Base-by-base conservation (phyloP, 176 grass and related monocot species). In the Lolium perenne region DNA sequence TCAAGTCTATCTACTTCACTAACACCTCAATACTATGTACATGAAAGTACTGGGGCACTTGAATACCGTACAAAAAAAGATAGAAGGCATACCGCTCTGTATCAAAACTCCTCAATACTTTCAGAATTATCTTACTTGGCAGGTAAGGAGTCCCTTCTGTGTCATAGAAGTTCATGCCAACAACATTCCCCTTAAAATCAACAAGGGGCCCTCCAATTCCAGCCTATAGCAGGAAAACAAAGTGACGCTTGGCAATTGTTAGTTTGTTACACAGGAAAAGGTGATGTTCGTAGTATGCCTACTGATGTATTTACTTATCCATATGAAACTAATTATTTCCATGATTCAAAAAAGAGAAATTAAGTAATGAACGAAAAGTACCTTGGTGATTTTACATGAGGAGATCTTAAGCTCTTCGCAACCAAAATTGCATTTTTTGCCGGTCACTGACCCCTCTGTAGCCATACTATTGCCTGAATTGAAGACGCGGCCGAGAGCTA, bases 371-470 rank as follows among this genome's bases (percentile, higher is more conserved):
- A 43, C 3, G 17, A 18, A 43, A 55, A 18, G n/a, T 48, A 74
- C 71, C 71, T 54, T 55, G 23, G 74, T 76, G 48, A 77, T 38
- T 38, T 58, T 38, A 14, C 18, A 55, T 38, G 45, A 50, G 21
- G 71, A 74, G n/a, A 74, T 50, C 71, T 50, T 74, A 78, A 78
- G 75, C 29, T 77, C 50, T 58, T 78, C 20, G 32, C 75, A 77
- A 58, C 35, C 51, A 6, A 77, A n/a, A 40, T 7, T 40, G 26
- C 10, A n/a, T 10, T 2, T 18, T 57, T 77, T n/a, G 51, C 18
- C 10, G 11, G 32, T 58, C 17, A 58, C 53, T 55, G 8, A 9
- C 25, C 49, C 74, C 32, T 38, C 9, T 38, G 74, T 35, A 55
- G 74, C 29, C 74, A 77, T 77, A 57, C 15, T n/a, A 12, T 77